A percentile compares a stretch with the other conserved stretches of the same genome.
phyloP scores from a whole-genome alignment of 768 basidiomycete genomes.

The Pleurotus salmoneostramineus region DNA sequence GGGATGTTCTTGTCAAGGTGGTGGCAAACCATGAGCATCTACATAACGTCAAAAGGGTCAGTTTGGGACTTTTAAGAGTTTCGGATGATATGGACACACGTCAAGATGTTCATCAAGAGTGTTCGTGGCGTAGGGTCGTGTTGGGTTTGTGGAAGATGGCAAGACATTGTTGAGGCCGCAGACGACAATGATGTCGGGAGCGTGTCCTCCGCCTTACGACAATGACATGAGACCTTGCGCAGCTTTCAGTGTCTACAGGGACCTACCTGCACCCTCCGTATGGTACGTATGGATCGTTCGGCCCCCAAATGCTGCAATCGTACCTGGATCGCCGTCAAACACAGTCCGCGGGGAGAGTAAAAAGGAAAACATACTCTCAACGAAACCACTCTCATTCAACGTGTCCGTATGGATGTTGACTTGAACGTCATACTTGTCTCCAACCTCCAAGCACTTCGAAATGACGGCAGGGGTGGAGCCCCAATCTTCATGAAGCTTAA shows the following conservation, averaged over 20 bases:
- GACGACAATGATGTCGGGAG: constrained; percentile 98
- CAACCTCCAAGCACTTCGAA: constrained; percentile 70
- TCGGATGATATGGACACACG: constrained; percentile 39
- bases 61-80: not conserved
- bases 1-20: constrained; percentile 89
- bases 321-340: constrained; percentile 35
- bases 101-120: constrained; percentile 97
- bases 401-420: constrained; percentile 98
- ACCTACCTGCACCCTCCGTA: constrained; percentile 85
- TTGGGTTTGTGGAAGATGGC: constrained; percentile 96
- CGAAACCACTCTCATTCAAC: constrained; percentile 95
- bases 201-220: constrained; percentile 80
- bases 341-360: not conserved
- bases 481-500: constrained; percentile 99
- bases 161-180: constrained; percentile 87
- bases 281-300: constrained; percentile 98
- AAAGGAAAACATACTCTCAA: constrained; percentile 67
- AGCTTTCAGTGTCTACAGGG: not conserved
- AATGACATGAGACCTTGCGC: not conserved
- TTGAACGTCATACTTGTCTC: constrained; percentile 92
- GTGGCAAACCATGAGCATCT: constrained; percentile 99
- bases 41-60: too few relatives aligned
- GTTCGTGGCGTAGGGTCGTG: constrained; percentile 85
- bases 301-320: constrained; percentile 84
- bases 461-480: constrained; percentile 87